Evolutionary conservation across 768 basidiomycete species (phyloP).

Genomic region (Multifurca ochricompacta): DNA sequence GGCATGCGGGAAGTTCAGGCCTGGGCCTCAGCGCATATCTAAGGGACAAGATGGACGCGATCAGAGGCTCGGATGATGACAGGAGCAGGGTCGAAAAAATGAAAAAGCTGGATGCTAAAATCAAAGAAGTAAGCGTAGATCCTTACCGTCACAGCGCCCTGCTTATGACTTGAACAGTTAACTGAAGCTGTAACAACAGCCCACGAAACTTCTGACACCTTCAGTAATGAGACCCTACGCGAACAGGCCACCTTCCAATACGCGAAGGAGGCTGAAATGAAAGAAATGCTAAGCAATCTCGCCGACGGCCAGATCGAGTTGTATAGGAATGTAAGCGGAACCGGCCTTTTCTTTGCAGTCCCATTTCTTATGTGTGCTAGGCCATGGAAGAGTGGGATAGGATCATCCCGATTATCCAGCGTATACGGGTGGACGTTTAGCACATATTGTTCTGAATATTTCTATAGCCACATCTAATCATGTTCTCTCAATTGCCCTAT

Average conservation of each 20-base stretch:
- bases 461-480: constrained; percentile 13
- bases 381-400: constrained; percentile 98
- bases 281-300: constrained; percentile 81
- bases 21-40: constrained; percentile 84
- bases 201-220: constrained; percentile 92
- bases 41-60: constrained; percentile 84
- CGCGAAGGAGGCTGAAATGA: constrained; percentile 94
- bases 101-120: constrained; percentile 85
- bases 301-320: constrained; percentile 96
- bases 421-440: constrained; percentile 88
- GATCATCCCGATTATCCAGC: constrained; percentile 88
- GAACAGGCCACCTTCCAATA: constrained; percentile 89
- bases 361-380: constrained; percentile 30
- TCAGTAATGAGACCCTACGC: constrained; percentile 88
- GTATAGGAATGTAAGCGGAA: constrained; percentile 63
- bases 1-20: constrained; percentile 80
- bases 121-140: constrained; percentile 73
- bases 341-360: not conserved
- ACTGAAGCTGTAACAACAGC: constrained; percentile 95
- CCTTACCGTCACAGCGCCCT: not conserved
- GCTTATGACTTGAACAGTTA: constrained; percentile 44
- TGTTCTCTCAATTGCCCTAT: not conserved
- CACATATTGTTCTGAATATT: constrained; percentile 17
- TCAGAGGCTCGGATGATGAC: constrained; percentile 91
- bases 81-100: constrained; percentile 89